phyloP scores from a whole-genome alignment of 306 rosid species.

The Quercus aquifolioides region DNA sequence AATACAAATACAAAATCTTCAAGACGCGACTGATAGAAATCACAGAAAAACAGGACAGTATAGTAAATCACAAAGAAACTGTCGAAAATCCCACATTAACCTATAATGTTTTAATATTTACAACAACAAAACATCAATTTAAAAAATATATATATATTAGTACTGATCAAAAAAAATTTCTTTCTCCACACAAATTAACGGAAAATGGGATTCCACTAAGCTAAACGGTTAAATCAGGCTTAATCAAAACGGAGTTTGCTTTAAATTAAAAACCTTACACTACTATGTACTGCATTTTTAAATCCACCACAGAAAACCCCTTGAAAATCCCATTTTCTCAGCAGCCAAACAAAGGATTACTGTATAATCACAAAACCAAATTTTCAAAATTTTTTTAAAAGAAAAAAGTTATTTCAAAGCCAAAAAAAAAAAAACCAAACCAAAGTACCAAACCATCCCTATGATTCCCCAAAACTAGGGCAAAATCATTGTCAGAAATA shows the following conservation, averaged over 20 bases:
- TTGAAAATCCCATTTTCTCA: neutral
- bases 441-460: neutral
- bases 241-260: neutral
- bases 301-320: neutral
- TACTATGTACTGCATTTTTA: neutral
- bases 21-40: slow-evolving; percentile 10
- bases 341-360: neutral
- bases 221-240: neutral
- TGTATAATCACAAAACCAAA: neutral
- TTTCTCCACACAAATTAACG: neutral
- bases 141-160: neutral
- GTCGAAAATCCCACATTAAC: neutral
- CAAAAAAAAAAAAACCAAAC: no score
- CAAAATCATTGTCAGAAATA: neutral
- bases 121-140: neutral
- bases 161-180: no score
- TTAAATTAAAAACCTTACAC: neutral
- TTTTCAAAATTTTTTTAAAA: neutral
- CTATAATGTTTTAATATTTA: neutral
- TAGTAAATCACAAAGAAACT: neutral
- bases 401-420: neutral
- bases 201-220: neutral
- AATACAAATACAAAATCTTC: slow-evolving; percentile 15
- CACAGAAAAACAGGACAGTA: neutral
- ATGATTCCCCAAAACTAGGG: neutral